Evolutionary conservation across 2,329 filamentous ascomycete species (phyloP).

Genomic region (Rhinocladiella mackenziei): DNA sequence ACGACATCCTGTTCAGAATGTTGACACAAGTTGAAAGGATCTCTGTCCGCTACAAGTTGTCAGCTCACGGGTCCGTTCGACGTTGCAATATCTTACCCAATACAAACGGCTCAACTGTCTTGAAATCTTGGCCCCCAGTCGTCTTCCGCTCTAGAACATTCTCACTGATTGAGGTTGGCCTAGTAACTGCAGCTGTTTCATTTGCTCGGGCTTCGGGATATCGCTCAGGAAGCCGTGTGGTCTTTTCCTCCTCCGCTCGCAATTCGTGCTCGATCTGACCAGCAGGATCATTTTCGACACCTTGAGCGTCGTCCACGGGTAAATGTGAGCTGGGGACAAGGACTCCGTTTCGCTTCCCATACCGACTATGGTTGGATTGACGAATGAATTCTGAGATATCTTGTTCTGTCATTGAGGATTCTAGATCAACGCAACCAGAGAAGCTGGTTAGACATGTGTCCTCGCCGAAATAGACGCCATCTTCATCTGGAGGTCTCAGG

Average conservation of each 20-base stretch:
- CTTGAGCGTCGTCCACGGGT: not conserved
- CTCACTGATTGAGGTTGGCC: too few relatives aligned
- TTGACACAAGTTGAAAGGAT: conserved; percentile 6
- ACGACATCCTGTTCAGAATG: conserved; percentile 5
- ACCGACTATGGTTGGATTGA: conserved; percentile 6
- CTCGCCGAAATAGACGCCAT: conserved; percentile 14
- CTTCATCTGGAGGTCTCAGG: not conserved
- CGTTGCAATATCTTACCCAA: conserved; percentile 5
- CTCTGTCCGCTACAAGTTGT: conserved; percentile 1
- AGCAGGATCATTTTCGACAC: not conserved
- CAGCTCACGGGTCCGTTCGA: not conserved
- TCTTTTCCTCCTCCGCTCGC: not conserved
- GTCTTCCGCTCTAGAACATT: too few relatives aligned
- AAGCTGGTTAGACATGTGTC: conserved; percentile 9
- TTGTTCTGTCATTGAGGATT: conserved; percentile 10
- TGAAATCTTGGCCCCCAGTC: too few relatives aligned
- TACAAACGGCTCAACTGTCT: too few relatives aligned
- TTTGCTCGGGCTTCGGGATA: too few relatives aligned
- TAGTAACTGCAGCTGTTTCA: too few relatives aligned
- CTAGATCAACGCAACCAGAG: conserved; percentile 12
- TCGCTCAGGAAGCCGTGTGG: too few relatives aligned
- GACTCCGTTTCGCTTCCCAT: conserved; percentile 9
- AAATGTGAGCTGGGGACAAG: conserved; percentile 11
- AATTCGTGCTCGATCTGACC: not conserved
- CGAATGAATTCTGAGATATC: conserved; percentile 12